These are phyloP conservation scores for Haematococcus lacustris DNA, from an alignment of 139 green algal species.

Conservation along the genomic window DNA sequence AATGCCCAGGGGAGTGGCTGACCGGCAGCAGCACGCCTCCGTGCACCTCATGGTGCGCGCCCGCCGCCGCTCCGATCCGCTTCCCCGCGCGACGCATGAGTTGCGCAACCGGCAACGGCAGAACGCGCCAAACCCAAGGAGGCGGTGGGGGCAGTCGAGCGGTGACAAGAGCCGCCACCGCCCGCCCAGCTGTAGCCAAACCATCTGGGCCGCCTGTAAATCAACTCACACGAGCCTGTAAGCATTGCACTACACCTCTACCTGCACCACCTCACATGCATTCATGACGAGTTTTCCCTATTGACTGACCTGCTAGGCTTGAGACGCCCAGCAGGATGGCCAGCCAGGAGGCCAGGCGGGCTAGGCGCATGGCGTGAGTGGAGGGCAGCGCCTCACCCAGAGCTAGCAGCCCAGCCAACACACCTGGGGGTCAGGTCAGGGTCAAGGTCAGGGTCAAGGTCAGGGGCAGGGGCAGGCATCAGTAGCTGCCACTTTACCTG, in stretches of 20 bases:
- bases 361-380: conserved; percentile 4
- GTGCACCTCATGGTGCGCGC: conserved; percentile 48
- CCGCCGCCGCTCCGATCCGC: conserved; percentile 21
- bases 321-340: conserved; percentile 46
- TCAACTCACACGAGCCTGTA: too few species aligned
- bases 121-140: neutral
- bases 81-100: neutral
- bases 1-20: too few species aligned
- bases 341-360: conserved; percentile 48
- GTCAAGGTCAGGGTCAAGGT: too few species aligned
- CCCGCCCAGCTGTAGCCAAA: neutral
- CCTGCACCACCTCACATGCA: too few species aligned
- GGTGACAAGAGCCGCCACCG: neutral
- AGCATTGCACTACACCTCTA: too few species aligned
- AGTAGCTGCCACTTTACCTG: conserved; percentile 14
- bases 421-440: too few species aligned
- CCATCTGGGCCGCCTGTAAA: neutral
- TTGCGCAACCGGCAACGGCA: too few species aligned
- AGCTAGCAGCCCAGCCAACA: conserved; percentile 61
- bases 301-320: conserved; percentile 30
- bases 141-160: neutral
- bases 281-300: neutral
- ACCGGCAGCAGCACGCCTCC: conserved; percentile 47
- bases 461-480: neutral
- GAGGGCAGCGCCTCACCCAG: conserved; percentile 62